These are phyloP conservation scores for Neopestalotiopsis sp. DNA, from an alignment of 2,329 filamentous ascomycete genomes.

Conservation along the genomic window DNA sequence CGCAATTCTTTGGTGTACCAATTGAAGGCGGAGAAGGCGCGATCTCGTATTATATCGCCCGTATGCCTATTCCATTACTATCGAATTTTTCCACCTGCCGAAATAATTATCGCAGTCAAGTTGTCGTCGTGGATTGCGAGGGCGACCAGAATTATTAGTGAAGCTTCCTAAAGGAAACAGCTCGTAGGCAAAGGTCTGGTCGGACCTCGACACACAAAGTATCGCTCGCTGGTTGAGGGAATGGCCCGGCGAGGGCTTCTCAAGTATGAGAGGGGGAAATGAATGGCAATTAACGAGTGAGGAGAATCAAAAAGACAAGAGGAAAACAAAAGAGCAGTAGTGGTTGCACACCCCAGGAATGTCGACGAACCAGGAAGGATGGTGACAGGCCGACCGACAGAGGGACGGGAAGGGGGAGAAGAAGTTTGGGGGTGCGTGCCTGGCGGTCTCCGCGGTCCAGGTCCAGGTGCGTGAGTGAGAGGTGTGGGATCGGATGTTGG, in stretches of 20 bases:
- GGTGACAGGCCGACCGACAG: not conserved
- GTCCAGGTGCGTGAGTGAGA: not conserved
- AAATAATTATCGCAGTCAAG: not conserved
- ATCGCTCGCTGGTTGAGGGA: not conserved
- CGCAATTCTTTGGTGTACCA: not conserved
- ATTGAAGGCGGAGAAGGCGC: not conserved
- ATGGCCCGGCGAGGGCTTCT: not conserved
- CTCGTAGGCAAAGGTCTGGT: not conserved
- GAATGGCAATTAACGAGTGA: conserved; percentile 8
- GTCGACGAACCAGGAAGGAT: conserved; percentile 4
- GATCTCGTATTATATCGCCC: not conserved
- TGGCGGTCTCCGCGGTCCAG: not conserved
- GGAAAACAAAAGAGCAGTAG: conserved; percentile 7
- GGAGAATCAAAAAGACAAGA: conserved; percentile 10
- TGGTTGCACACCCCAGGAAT: conserved; percentile 5
- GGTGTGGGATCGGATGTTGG: not conserved
- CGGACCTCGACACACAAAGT: not conserved
- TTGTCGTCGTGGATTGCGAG: not conserved
- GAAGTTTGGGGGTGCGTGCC: not conserved
- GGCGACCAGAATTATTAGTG: not conserved
- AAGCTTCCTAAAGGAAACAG: not conserved
- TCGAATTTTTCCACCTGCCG: not conserved
- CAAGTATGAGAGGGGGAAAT: not conserved
- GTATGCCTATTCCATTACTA: conserved; percentile 6
- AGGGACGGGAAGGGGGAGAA: conserved; percentile 4